phyloP scores from a whole-genome alignment of 768 basidiomycete species.

The Lactarius trivialis region DNA sequence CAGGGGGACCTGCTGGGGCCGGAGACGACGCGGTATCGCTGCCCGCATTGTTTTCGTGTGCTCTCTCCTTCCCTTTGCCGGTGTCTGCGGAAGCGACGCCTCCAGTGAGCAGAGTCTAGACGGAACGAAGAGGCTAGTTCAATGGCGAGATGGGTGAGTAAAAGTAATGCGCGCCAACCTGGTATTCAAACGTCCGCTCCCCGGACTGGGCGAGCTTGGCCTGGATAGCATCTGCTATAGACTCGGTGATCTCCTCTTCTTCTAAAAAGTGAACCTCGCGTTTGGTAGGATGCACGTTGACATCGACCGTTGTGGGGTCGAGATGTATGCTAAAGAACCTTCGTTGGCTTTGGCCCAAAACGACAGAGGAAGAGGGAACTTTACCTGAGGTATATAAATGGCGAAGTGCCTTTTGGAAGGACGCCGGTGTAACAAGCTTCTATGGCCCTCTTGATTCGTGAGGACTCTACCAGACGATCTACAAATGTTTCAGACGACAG shows the following conservation, averaged over 20 bases:
- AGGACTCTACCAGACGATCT: slow-evolving; percentile 92
- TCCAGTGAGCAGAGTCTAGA: slow-evolving; percentile 56
- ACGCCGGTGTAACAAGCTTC: slow-evolving; percentile 80
- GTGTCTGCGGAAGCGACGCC: slow-evolving; percentile 26
- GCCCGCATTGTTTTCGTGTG: slow-evolving; percentile 3
- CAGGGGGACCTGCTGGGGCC: slow-evolving; percentile 7
- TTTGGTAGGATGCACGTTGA: slow-evolving; percentile 98
- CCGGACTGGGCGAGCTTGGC: slow-evolving; percentile 39
- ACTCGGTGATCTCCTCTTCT: slow-evolving; percentile 79
- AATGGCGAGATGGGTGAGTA: background rate
- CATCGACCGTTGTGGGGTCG: slow-evolving; percentile 84
- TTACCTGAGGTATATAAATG: slow-evolving; percentile 95
- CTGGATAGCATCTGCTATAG: slow-evolving; percentile 71
- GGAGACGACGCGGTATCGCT: slow-evolving; percentile 7
- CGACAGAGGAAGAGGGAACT: slow-evolving; percentile 13
- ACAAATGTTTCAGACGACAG: background rate
- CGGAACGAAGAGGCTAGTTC: background rate
- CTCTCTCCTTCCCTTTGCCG: slow-evolving; percentile 19
- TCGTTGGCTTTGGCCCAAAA: background rate
- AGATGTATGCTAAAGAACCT: slow-evolving; percentile 56
- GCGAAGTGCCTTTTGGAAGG: slow-evolving; percentile 82
- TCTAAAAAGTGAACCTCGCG: slow-evolving; percentile 92
- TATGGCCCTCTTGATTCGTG: slow-evolving; percentile 77
- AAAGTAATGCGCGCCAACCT: slow-evolving; percentile 35
- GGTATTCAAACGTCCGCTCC: slow-evolving; percentile 58